phyloP scores from a whole-genome alignment of 2,329 filamentous ascomycete genomes.

The Colletotrichum navitas region DNA sequence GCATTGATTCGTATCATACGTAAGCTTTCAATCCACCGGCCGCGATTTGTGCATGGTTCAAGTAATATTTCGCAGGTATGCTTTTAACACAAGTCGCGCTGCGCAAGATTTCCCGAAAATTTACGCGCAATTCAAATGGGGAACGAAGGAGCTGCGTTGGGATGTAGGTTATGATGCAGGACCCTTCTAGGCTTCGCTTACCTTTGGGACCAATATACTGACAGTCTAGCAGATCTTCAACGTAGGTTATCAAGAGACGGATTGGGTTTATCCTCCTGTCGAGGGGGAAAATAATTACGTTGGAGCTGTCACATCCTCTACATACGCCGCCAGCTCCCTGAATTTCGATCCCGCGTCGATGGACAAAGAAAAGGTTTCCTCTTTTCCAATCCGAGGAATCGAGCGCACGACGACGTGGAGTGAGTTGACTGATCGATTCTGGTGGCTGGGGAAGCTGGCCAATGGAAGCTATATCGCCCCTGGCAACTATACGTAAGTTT shows the following conservation, averaged over 20 bases:
- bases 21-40: not conserved
- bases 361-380: conserved; percentile 45
- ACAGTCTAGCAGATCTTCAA: conserved; percentile 45
- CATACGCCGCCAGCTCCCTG: conserved; percentile 30
- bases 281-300: conserved; percentile 47
- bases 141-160: conserved; percentile 42
- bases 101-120: conserved; percentile 45
- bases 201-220: not conserved
- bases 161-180: conserved; percentile 19
- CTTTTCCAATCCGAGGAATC: conserved; percentile 44
- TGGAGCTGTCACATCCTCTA: conserved; percentile 46
- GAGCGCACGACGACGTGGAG: conserved; percentile 42
- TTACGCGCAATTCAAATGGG: conserved; percentile 32
- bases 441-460: conserved; percentile 48
- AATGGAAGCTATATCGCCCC: conserved; percentile 47
- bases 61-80: conserved; percentile 11
- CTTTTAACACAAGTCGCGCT: conserved; percentile 34
- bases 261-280: conserved; percentile 48
- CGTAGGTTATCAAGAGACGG: conserved; percentile 44
- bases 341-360: conserved; percentile 44
- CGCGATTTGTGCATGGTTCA: rapidly evolving
- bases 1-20: conserved; percentile 30
- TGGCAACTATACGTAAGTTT: conserved; percentile 44
- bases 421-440: conserved; percentile 41
- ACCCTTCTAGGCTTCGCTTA: too few species aligned